A percentile compares a stretch with the other conserved stretches of the same genome.
phyloP scores from a whole-genome alignment of 2,329 filamentous ascomycete species.

The Aschersonia sp. region DNA sequence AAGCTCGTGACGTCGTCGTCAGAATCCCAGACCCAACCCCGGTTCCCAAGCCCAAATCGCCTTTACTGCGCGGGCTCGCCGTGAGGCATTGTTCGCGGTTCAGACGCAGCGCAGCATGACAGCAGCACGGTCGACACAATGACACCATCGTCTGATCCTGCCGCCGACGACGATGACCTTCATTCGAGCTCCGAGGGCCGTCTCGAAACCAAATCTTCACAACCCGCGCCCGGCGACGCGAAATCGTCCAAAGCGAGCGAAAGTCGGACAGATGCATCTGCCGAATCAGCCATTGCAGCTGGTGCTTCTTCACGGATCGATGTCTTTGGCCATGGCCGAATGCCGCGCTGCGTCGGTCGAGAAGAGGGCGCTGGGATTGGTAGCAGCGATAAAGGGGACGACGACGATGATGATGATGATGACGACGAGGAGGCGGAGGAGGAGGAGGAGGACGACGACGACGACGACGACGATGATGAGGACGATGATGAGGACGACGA shows the following conservation, averaged over 20 bases:
- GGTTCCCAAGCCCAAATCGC: too few relatives aligned
- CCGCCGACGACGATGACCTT: slow-evolving; percentile 1
- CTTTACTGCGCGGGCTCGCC: too few relatives aligned
- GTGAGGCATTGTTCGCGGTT: not conserved
- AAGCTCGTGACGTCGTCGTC: too few relatives aligned
- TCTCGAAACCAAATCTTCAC: not conserved
- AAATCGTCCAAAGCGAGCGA: not conserved
- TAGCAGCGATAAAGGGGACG: slow-evolving; percentile 3
- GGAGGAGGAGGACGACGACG: slow-evolving; percentile 28
- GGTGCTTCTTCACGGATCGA: not conserved
- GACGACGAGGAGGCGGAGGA: slow-evolving; percentile 26
- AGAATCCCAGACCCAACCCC: too few relatives aligned
- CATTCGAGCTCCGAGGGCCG: not conserved
- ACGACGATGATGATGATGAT: slow-evolving; percentile 11
- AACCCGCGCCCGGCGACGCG: not conserved
- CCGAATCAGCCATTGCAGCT: not conserved
- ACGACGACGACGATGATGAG: slow-evolving; percentile 48
- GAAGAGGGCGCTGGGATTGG: slow-evolving; percentile 2
- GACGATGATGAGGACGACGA: slow-evolving; percentile 80
- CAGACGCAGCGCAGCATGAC: slow-evolving; percentile 2
- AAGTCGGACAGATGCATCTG: not conserved
- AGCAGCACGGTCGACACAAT: slow-evolving; percentile 2
- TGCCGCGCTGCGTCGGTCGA: not conserved
- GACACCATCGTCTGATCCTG: slow-evolving; percentile 4
- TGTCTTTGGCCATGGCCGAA: not conserved